Percentiles rank a stretch among this genome's conserved stretches.
These are phyloP conservation scores for Neckera pumila DNA, from an alignment of 225 moss, liverwort and hornwort genomes.

Conservation along the genomic window DNA sequence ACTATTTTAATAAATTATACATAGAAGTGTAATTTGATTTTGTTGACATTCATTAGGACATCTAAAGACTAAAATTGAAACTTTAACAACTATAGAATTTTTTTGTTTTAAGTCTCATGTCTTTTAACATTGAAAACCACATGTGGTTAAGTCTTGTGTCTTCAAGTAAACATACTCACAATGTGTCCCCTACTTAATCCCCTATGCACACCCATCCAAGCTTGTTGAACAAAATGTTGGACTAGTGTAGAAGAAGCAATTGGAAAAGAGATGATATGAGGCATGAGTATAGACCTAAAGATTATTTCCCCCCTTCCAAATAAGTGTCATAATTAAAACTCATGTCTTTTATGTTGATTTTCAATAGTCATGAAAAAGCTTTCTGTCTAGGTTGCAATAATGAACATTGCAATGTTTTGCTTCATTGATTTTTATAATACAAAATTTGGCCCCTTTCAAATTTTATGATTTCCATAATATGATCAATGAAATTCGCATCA, in stretches of 20 bases:
- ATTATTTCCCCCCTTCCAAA: not conserved
- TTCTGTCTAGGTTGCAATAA: not conserved
- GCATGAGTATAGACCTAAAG: not conserved
- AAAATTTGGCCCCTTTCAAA: not conserved
- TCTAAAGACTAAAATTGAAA: not conserved
- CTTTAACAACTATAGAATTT: not conserved
- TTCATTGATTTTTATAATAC: not conserved
- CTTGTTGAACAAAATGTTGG: not conserved
- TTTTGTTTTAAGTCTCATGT: not conserved
- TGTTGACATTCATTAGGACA: not conserved
- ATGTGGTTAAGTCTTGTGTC: too few species aligned
- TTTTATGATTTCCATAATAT: not conserved
- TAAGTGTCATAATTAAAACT: not conserved
- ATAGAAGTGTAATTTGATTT: not conserved
- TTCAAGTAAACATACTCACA: not conserved
- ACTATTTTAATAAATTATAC: not conserved
- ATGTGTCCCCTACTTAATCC: not conserved
- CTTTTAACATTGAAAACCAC: too few species aligned
- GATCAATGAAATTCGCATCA: not conserved
- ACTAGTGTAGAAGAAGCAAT: not conserved
- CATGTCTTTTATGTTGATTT: not conserved
- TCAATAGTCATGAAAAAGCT: fast-evolving
- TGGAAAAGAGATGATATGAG: not conserved
- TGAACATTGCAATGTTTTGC: not conserved
- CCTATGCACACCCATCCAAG: fast-evolving